Evolutionary conservation across 257 asterid species (phyloP), one percentile per base, ranked within the genome.

Genomic region (Catharanthus roseus): DNA sequence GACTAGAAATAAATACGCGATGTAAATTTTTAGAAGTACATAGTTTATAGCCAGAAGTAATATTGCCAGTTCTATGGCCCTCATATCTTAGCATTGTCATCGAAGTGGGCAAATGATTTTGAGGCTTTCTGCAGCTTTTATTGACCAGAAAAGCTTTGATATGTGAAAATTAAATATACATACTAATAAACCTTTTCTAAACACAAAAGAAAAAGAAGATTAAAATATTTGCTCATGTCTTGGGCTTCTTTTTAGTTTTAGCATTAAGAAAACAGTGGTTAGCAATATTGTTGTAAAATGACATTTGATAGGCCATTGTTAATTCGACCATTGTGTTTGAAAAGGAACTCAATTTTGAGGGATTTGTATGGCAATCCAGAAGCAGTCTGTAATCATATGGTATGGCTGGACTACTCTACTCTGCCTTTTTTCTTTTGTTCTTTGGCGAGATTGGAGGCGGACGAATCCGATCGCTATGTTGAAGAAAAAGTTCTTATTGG

Each of bases 241-340:
- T 23, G 18, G 21, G 66, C 66, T 60, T 60, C 51, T 66, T 21
- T 23, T n/a, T n/a, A n/a, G 28, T 56, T 53, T 18, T 4, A 42
- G 24, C 12, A 34, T 45, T 31, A 10, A 38, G 16, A 38, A 10
- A 38, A 70, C 18, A 38, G 39, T 41, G 10, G 45, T 28, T 23
- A 51, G 42, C 51, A 55, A 56, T n/a, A n/a, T n/a, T n/a, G 3
- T 38, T 23, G 45, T 39, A n/a, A 45, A 28, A 45, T 60, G 39
- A 19, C 41, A 45, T 31, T 33, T 49, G 44, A 68, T 62, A 72
- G 76, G 75, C 50, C 75, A 72, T 47, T 47, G 8, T 38, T 8
- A 38, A 38, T n/a, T n/a, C 41, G n/a, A 11, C 16, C 24, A 4
- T 24, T 7, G 6, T 38, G 15, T 13, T 23, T 23, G 36, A 49